These are phyloP conservation scores for Aureobasidium melanogenum DNA, from an alignment of 2,329 filamentous ascomycete species.

Conservation along the genomic window DNA sequence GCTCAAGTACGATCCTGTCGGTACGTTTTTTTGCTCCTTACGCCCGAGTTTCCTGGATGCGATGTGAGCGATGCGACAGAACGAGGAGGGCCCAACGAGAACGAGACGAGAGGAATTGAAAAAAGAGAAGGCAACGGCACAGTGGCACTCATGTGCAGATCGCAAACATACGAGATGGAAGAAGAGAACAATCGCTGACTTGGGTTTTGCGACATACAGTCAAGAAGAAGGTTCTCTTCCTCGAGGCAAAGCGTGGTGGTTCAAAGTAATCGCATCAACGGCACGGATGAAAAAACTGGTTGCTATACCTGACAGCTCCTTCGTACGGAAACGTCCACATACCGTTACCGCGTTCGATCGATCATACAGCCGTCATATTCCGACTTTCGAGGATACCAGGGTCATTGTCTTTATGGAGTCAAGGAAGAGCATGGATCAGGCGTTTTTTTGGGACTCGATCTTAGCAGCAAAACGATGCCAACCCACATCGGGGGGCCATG, in stretches of 20 bases:
- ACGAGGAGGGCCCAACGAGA: not conserved
- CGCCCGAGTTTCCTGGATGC: not conserved
- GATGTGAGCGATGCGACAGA: not conserved
- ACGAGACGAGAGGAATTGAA: not conserved
- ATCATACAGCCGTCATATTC: not conserved
- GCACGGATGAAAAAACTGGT: not conserved
- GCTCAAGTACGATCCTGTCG: conserved; percentile 97
- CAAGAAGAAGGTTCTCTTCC: conserved; percentile 88
- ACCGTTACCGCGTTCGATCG: not conserved
- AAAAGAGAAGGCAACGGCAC: not conserved
- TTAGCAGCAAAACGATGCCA: not conserved
- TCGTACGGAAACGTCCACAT: too few relatives aligned
- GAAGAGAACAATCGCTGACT: not conserved
- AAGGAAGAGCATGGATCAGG: conserved; percentile 3
- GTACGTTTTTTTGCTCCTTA: conserved; percentile 45
- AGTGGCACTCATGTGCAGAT: not conserved
- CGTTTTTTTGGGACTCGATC: not conserved
- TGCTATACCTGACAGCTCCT: not conserved
- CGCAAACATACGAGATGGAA: not conserved
- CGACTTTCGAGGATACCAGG: not conserved
- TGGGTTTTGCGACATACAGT: conserved; percentile 45
- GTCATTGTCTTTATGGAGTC: conserved; percentile 1
- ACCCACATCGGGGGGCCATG: not conserved
- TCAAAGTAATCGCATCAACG: not conserved
- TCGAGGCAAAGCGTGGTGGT: conserved; percentile 62